Conservation (phyloP, 768 basidiomycete genomes). For the Boletus rubroflammeus region DNA sequence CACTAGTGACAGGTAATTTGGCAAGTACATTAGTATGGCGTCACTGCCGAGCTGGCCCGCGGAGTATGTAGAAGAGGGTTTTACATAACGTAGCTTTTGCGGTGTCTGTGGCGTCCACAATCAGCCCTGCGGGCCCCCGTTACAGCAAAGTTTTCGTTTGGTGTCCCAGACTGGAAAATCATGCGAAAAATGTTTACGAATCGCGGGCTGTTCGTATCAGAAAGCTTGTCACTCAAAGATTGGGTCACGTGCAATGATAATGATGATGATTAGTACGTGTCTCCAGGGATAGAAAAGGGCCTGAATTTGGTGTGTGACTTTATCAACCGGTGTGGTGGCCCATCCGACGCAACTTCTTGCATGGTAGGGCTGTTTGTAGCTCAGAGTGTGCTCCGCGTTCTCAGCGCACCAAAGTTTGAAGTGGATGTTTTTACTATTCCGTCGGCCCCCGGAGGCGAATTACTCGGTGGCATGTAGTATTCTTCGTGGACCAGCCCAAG, state of each 20-base stretch:
- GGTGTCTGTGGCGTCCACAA: slow-evolving; percentile 12
- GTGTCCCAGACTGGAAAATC: slow-evolving; percentile 1
- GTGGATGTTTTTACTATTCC: neutral
- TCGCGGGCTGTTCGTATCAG: slow-evolving; percentile 16
- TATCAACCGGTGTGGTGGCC: neutral
- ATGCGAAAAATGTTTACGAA: neutral
- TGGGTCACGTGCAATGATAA: slow-evolving; percentile 10
- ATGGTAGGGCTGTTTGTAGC: neutral
- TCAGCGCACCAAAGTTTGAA: neutral
- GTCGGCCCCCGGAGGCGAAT: neutral
- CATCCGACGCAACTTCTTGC: neutral
- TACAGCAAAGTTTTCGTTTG: slow-evolving; percentile 1
- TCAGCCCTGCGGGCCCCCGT: slow-evolving; percentile 6
- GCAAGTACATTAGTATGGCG: slow-evolving; percentile 9
- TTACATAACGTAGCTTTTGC: slow-evolving; percentile 18
- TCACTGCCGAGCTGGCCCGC: slow-evolving; percentile 15
- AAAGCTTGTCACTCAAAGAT: slow-evolving; percentile 18
- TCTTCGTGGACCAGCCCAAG: neutral
- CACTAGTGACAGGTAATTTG: neutral
- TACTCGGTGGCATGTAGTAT: slow-evolving; percentile 2
- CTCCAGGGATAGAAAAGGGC: slow-evolving; percentile 6
- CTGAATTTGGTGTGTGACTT: slow-evolving; percentile 7
- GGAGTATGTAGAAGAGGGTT: slow-evolving; percentile 9
- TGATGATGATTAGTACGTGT: slow-evolving; percentile 1
- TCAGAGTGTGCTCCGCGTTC: slow-evolving; percentile 27